These are phyloP conservation scores for Nymphaea thermarum DNA, from an alignment of 164 flowering plant genomes.

Conservation along the genomic window DNA sequence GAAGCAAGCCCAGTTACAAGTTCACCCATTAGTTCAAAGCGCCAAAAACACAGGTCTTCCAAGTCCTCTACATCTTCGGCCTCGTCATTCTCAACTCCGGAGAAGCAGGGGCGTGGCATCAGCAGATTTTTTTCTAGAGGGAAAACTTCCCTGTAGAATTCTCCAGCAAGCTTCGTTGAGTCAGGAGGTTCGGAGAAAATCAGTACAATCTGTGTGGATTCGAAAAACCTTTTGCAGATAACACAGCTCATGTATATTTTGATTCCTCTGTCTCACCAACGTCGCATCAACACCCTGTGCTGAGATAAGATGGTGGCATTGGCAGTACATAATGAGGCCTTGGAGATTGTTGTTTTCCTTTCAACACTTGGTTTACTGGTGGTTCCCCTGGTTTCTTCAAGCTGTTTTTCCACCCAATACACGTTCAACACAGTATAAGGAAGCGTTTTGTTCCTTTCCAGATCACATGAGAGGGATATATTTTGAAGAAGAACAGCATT, in stretches of 20 bases:
- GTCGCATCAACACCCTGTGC: background rate
- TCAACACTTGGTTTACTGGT: background rate
- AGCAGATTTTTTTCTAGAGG: slow-evolving; percentile 82
- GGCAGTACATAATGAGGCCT: background rate
- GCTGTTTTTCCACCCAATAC: background rate
- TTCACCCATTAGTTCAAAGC: slow-evolving; percentile 44
- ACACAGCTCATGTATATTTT: too few relatives aligned
- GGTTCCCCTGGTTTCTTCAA: background rate
- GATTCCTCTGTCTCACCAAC: too few relatives aligned
- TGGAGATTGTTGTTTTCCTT: background rate
- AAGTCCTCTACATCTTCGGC: slow-evolving; percentile 46
- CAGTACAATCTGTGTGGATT: background rate
- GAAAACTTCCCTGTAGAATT: slow-evolving; percentile 27
- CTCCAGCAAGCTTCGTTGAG: background rate
- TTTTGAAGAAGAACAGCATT: background rate
- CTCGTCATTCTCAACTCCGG: slow-evolving; percentile 53
- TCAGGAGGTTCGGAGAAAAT: background rate
- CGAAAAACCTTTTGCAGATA: background rate
- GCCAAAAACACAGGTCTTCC: slow-evolving; percentile 38
- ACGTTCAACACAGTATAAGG: background rate
- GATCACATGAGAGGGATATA: background rate
- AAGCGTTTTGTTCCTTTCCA: background rate
- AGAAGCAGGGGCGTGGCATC: slow-evolving; percentile 66
- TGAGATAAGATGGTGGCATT: background rate
- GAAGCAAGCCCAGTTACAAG: slow-evolving; percentile 24